Base-by-base conservation (phyloP, 2,329 filamentous ascomycete genomes). In the Fusarium robinianum region DNA sequence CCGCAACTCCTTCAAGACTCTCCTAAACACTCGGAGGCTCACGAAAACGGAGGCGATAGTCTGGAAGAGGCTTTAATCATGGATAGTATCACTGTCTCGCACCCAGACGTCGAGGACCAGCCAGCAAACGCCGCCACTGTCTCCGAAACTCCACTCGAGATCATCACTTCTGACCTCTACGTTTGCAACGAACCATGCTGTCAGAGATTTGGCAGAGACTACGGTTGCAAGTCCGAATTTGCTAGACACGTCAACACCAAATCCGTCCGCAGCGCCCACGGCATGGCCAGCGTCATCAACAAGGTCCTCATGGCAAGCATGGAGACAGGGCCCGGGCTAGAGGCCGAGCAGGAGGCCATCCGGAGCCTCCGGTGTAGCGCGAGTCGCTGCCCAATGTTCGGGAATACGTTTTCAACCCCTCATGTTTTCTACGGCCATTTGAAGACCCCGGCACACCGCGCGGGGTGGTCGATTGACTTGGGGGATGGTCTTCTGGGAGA, bases 101-200 rank as follows among this genome's bases (percentile, higher is more conserved):
- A 25, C 2, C 19, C 52, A 8, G 16, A n/a, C 2, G 18, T 16
- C n/a, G 25, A 11, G 8, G 2, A 23, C 27, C 27, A 31, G 6
- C 26, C 10, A 3, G 32, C 25, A 5, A 33, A 6, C 4, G 39
- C 29, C 15, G 26, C 17, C 6, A 42, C 41, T 29, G 12, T 25
- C 16, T 23, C 19, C 12, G 11, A 19, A 0, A 26, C 5, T 1
- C 5, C 2, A 5, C 7, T 23, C 12, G 14, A n/a, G 2, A 4
- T 26, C 3, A 9, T 21, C 11, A 8, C 5, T 4, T 21, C 35
- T 2, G 24, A 26, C 6, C 10, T 16, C 0, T 43, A 46, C 7
- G 17, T 46, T 2, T 61, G 58, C 6, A 23, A 32, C 1, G 53
- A 60, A 7, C 40, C 51, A 0, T 61, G 59, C 17, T 62, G 59